Evolutionary conservation across 1,139 yeast species (phyloP).

Genomic region (Saccharomyces hybrid): DNA sequence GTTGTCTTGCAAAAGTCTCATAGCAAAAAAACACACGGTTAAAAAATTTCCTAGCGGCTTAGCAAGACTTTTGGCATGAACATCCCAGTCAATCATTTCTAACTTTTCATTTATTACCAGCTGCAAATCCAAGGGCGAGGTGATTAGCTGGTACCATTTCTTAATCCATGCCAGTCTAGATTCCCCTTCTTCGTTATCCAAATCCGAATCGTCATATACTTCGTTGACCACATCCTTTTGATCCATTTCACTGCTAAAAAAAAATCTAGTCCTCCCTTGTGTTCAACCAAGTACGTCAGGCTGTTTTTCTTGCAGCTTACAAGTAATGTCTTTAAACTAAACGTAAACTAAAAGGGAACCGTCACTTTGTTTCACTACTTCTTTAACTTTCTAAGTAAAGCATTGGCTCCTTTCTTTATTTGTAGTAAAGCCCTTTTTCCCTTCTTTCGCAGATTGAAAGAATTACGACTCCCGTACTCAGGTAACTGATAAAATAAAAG

Average conservation of each 20-base stretch:
- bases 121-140: constrained; percentile 48
- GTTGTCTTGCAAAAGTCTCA: constrained; percentile 33
- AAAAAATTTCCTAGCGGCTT: constrained; percentile 41
- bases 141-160: constrained; percentile 7
- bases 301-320: neutral
- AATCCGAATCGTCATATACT: constrained; percentile 11
- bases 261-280: neutral
- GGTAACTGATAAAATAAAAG: neutral
- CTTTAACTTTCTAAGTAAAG: neutral
- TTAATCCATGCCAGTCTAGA: constrained; percentile 7
- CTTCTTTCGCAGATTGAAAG: neutral
- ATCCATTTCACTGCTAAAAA: neutral
- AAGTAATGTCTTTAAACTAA: neutral
- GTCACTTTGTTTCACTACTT: neutral
- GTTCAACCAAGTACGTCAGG: neutral
- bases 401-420: neutral
- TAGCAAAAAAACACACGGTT: constrained; percentile 29
- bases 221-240: neutral
- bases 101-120: constrained; percentile 47
- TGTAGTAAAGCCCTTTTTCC: neutral
- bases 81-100: constrained; percentile 60
- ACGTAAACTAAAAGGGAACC: neutral
- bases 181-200: constrained; percentile 6
- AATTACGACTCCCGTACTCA: neutral
- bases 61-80: constrained; percentile 41